Base-by-base conservation (phyloP, 306 rosid genomes). In the Vigna mungo region DNA sequence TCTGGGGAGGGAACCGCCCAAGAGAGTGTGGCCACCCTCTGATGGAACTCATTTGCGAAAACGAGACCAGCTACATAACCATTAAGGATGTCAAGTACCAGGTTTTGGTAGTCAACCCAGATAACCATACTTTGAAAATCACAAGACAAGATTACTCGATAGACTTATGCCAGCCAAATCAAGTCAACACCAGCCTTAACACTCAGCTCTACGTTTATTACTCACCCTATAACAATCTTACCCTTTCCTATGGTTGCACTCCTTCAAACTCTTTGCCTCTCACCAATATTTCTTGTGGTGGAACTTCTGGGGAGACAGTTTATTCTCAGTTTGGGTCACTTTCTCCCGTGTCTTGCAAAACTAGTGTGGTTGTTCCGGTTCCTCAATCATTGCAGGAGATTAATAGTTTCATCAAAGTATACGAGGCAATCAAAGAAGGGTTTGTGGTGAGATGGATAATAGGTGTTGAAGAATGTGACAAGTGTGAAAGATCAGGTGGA, bases 11-110 rank as follows among this genome's bases (percentile, higher is more conserved):
- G 0, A 12, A 4, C 2, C 84, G 87, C 17, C 80, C 85, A 6
- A 58, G 4, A 0, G 37, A 0, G 36, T 92, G 97, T 70, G 96
- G 93, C 58, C 9, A 83, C 73, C 88, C 81, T 43, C 66, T 43
- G 10, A 59, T 88, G 30, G 16, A 55, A 7, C 82, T 88, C 37
- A 8, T 1, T 2, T 92, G 97, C 47, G 7, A 21, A 14, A 0
- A 2, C 3, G 20, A n/a, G 25, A 65, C 2, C 16, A 16, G 81
- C 49, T 51, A 61, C 77, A 75, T 90, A 3, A 56, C 67, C n/a
- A 87, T 90, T 43, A 44, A 4, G 14, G 62, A 13, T 1, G 74
- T 82, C 69, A 48, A 0, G 3, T 92, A 84, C 85, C 2, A 12
- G 5, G 63, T 92, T 76, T 44, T 78, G 63, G 49, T 5, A 1